Evolutionary conservation across 345 rosid species (phyloP).

Genomic region (Salix exigua): DNA sequence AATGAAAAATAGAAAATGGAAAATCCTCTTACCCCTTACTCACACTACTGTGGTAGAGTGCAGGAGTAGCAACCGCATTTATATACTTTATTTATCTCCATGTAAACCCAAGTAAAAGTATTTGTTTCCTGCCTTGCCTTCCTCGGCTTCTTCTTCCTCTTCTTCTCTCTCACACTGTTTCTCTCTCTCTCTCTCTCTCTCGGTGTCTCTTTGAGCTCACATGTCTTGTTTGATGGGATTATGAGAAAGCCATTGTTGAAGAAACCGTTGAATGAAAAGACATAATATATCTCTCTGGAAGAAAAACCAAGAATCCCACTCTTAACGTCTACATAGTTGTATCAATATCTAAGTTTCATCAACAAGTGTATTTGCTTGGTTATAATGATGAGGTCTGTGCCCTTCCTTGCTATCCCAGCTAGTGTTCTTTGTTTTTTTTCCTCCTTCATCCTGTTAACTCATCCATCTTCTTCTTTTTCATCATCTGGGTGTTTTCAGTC

Average conservation of each 20-base stretch:
- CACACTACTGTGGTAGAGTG: not conserved
- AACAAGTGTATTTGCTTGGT: slow-evolving; percentile 3
- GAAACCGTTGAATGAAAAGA: not conserved
- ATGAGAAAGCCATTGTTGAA: not conserved
- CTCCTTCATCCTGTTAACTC: not conserved
- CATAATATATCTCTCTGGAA: not conserved
- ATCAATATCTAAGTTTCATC: not conserved
- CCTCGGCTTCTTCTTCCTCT: not conserved
- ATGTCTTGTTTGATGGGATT: not conserved
- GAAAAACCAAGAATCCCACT: not conserved
- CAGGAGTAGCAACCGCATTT: not conserved
- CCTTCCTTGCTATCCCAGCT: not conserved
- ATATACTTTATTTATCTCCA: not conserved
- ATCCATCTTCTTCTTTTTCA: not conserved
- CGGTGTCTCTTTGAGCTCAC: not conserved
- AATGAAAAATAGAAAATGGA: not conserved
- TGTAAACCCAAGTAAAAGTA: not conserved
- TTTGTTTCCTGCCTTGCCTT: not conserved
- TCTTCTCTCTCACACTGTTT: not conserved
- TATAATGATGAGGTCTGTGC: slow-evolving; percentile 17
- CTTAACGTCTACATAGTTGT: not conserved
- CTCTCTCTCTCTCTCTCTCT: not conserved
- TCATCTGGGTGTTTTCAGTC: not conserved
- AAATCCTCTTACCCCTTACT: not conserved
- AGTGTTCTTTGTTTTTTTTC: not conserved